Percentiles rank a stretch among this genome's conserved stretches.
These are phyloP conservation scores for Saccharomyces hybrid DNA, from an alignment of 1,139 yeast genomes.

Conservation along the genomic window DNA sequence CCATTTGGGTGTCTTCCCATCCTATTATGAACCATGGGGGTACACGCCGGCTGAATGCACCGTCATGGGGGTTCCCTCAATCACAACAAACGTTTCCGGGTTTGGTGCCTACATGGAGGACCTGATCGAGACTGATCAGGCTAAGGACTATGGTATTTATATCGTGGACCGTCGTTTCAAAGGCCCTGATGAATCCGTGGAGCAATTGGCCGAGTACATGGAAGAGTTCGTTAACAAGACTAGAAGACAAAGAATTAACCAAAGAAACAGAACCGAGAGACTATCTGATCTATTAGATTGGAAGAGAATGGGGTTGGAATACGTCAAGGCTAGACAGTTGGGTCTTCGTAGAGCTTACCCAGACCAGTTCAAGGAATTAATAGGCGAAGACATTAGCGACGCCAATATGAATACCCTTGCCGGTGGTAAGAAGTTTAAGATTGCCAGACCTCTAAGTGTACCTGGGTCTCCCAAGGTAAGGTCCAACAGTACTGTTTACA, in stretches of 20 bases:
- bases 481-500: constrained; percentile 44
- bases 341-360: constrained; percentile 93
- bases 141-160: constrained; percentile 90
- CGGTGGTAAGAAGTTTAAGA: constrained; percentile 45
- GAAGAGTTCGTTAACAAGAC: constrained; percentile 81
- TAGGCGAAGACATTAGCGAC: constrained; percentile 25
- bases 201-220: constrained; percentile 86
- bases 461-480: constrained; percentile 84
- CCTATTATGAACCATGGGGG: constrained; percentile 99
- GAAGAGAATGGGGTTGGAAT: constrained; percentile 97
- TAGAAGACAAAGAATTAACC: constrained; percentile 94
- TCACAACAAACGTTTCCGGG: constrained; percentile 90
- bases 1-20: constrained; percentile 96
- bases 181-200: constrained; percentile 87
- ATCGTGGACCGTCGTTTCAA: constrained; percentile 92
- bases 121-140: constrained; percentile 65
- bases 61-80: constrained; percentile 96
- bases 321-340: constrained; percentile 87
- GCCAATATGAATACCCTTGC: constrained; percentile 28
- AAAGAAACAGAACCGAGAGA: constrained; percentile 93
- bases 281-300: constrained; percentile 88
- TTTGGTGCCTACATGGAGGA: constrained; percentile 98
- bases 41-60: constrained; percentile 98
- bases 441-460: constrained; percentile 85
- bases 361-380: constrained; percentile 59